Base-by-base conservation (phyloP, 768 basidiomycete genomes). In the Trametes gibbosa region DNA sequence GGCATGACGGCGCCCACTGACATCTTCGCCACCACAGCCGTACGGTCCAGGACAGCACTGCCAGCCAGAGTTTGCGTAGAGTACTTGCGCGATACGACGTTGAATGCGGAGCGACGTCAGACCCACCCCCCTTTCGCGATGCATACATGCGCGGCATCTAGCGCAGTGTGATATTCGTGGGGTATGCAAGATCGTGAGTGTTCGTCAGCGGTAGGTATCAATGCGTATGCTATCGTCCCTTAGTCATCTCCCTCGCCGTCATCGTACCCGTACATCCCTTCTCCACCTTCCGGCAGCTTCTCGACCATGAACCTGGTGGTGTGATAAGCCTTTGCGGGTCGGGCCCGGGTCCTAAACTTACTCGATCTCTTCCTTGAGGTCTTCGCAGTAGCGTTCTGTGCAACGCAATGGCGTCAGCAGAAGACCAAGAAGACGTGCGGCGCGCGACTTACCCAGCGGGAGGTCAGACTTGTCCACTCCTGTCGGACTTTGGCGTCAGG, bases 21-120 rank as follows among this genome's bases (percentile, higher is more conserved):
- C 25, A 4, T 49, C 34, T 14, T 23, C 29, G 4, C 10, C 29
- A 23, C 17, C 50, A n/a, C 59, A 97, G 92, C 95, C 95, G 32
- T 95, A 93, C 66, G 95, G 95, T 57, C 95, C 95, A 37, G 95
- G 95, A 66, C 90, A 95, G 71, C 85, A 85, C 69, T 97, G 95
- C 73, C 75, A 74, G 64, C 86, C 89, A 27, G 95, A 97, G 69
- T 97, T 97, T 73, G 60, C 60, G 19, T 71, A 69, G 66, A 69
- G 27, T 48, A 56, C 41, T 25, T 19, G 2, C 17, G 42, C 14
- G 4, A 29, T 43, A 19, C 23, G 19, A 35, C 52, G 49, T 50
- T 39, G 19, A 19, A 45, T 54, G 45, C 42, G 52, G 27, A 32
- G 29, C 29, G 29, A 32, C 29, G 29, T 32, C 29, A 49, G 10